Percentiles rank a stretch among this genome's conserved stretches.
Evolutionary conservation across 2,329 filamentous ascomycete genomes (phyloP).

Genomic region (Berkeleyomyces rouxiae): DNA sequence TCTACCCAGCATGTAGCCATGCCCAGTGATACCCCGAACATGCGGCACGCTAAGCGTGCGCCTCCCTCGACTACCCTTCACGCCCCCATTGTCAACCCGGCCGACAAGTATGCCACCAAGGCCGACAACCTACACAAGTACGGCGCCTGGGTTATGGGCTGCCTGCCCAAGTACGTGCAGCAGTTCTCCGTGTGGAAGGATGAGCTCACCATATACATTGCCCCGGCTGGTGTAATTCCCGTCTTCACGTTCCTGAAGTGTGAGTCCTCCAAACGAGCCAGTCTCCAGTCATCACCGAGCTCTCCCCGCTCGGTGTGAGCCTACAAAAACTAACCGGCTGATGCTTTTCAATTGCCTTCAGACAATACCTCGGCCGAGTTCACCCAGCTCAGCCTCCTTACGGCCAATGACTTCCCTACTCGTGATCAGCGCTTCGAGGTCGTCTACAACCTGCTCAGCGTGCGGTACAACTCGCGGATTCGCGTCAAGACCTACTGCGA

Average conservation of each 20-base stretch:
- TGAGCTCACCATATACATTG: conserved; percentile 86
- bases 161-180: conserved; percentile 93
- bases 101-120: conserved; percentile 83
- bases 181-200: conserved; percentile 99
- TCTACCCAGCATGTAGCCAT: conserved; percentile 34
- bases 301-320: neutral
- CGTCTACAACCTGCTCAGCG: conserved; percentile 91
- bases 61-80: conserved; percentile 45
- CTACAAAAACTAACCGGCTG: neutral
- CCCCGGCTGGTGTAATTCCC: conserved; percentile 73
- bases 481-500: conserved; percentile 98
- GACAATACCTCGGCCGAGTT: conserved; percentile 96
- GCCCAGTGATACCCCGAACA: conserved; percentile 46
- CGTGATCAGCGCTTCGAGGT: conserved; percentile 92
- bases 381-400: conserved; percentile 84
- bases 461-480: conserved; percentile 92
- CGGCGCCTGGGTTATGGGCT: conserved; percentile 91
- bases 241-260: conserved; percentile 88
- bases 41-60: conserved; percentile 46
- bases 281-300: conserved; percentile 24
- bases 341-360: conserved; percentile 17
- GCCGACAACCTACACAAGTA: conserved; percentile 82
- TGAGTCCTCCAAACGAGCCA: conserved; percentile 60
- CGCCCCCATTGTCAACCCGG: conserved; percentile 70
- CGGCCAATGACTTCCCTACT: conserved; percentile 88